A percentile compares a stretch with the other conserved stretches of the same genome.
These are phyloP conservation scores for Oehlia diaphana DNA, from an alignment of 192 early-diverging fungal genomes.

Conservation along the genomic window DNA sequence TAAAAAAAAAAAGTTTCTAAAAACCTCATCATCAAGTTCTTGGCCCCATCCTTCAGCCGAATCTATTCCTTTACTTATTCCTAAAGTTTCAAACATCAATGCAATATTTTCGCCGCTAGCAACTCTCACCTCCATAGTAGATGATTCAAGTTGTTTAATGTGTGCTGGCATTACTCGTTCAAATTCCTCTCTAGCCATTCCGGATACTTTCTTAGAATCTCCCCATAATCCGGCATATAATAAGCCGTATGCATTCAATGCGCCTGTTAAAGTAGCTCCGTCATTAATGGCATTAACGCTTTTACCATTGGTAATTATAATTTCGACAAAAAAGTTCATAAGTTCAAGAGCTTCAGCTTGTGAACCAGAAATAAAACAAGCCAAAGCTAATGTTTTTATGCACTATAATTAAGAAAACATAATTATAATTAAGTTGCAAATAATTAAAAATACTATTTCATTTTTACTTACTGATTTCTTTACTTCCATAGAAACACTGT, in stretches of 20 bases:
- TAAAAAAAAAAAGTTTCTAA: not conserved
- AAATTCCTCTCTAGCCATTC: constrained; percentile 40
- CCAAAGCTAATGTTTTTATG: constrained; percentile 35
- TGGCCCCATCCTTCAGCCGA: constrained; percentile 35
- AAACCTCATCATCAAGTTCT: constrained; percentile 13
- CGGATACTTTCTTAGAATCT: constrained; percentile 30
- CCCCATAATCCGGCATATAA: constrained; percentile 42
- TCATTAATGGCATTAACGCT: constrained; percentile 39
- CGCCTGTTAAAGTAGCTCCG: constrained; percentile 31
- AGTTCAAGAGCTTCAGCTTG: constrained; percentile 39
- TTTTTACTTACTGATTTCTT: constrained; percentile 44
- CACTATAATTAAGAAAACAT: constrained; percentile 30
- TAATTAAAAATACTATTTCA: not conserved
- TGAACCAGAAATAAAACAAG: constrained; percentile 44
- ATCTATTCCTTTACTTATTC: constrained; percentile 33
- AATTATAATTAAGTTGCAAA: not conserved
- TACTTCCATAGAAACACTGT: constrained; percentile 45
- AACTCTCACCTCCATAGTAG: constrained; percentile 61
- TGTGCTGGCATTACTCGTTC: constrained; percentile 51
- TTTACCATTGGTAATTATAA: constrained; percentile 34
- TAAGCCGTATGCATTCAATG: constrained; percentile 39
- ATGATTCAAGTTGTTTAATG: constrained; percentile 55
- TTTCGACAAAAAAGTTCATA: constrained; percentile 39
- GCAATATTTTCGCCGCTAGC: constrained; percentile 76
- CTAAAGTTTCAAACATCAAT: constrained; percentile 61